Conservation (phyloP, 2,329 filamentous ascomycete genomes). For the Beauveria caledonica region DNA sequence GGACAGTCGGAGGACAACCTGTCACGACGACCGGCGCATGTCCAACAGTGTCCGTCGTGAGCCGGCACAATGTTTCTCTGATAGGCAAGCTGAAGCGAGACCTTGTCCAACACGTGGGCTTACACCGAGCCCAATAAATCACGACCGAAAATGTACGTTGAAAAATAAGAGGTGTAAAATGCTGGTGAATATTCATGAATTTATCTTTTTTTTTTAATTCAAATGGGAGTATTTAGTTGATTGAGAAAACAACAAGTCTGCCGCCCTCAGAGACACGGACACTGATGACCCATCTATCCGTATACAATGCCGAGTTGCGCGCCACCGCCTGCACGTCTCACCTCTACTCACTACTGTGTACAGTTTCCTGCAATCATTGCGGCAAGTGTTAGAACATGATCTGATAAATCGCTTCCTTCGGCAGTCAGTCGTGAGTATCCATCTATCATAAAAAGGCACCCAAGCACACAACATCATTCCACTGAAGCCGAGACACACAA, state of each 20-base stretch:
- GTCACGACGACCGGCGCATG: background rate
- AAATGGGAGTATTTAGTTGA: background rate
- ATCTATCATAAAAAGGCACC: background rate
- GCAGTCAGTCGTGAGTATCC: no score
- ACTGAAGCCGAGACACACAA: background rate
- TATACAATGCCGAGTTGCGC: background rate
- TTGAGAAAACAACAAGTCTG: no score
- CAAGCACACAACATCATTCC: background rate
- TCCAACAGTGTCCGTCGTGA: background rate
- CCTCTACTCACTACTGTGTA: background rate
- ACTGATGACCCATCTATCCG: background rate
- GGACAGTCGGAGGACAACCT: background rate
- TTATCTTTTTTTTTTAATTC: background rate
- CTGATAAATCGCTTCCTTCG: no score
- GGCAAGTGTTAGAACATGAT: background rate
- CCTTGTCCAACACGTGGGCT: constrained; percentile 2
- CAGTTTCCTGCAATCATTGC: background rate
- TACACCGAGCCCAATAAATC: background rate
- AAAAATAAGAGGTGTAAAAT: background rate
- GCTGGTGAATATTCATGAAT: background rate
- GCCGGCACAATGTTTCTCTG: background rate
- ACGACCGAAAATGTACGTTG: background rate
- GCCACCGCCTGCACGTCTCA: background rate
- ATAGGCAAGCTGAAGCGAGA: constrained; percentile 2
- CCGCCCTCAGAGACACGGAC: background rate